Conservation (phyloP, 108 stramenopile genomes). For the Poteriospumella lacustris region DNA sequence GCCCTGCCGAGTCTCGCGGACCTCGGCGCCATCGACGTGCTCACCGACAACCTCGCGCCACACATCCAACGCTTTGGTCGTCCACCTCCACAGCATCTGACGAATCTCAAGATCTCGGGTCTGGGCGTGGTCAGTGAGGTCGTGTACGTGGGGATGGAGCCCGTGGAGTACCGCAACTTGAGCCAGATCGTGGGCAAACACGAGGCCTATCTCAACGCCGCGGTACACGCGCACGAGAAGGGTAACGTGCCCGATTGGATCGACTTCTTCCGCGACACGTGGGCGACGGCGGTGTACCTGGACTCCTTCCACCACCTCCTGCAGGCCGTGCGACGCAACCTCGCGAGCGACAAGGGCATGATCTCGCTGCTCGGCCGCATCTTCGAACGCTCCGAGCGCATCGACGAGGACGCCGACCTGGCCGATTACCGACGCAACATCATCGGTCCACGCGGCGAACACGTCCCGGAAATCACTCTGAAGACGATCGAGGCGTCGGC, state of each 20-base stretch:
- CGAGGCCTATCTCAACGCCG: constrained; percentile 12
- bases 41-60: too few species aligned
- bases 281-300: neutral
- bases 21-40: too few species aligned
- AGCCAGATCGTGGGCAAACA: neutral
- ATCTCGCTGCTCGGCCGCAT: neutral
- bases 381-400: neutral
- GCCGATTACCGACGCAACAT: neutral
- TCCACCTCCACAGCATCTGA: too few species aligned
- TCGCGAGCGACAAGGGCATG: neutral
- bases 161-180: neutral
- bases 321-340: neutral
- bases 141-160: neutral
- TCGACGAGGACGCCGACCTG: neutral
- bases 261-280: neutral
- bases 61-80: too few species aligned
- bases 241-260: neutral
- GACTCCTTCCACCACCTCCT: neutral
- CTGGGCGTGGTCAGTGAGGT: neutral
- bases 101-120: too few species aligned
- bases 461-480: neutral
- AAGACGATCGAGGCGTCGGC: neutral
- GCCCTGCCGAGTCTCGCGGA: too few species aligned
- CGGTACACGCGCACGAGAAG: neutral
- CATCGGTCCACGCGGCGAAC: neutral